These are phyloP conservation scores for Cyberlindnera nakhonratchasimensis DNA, from an alignment of 805 yeast species.

Conservation along the genomic window DNA sequence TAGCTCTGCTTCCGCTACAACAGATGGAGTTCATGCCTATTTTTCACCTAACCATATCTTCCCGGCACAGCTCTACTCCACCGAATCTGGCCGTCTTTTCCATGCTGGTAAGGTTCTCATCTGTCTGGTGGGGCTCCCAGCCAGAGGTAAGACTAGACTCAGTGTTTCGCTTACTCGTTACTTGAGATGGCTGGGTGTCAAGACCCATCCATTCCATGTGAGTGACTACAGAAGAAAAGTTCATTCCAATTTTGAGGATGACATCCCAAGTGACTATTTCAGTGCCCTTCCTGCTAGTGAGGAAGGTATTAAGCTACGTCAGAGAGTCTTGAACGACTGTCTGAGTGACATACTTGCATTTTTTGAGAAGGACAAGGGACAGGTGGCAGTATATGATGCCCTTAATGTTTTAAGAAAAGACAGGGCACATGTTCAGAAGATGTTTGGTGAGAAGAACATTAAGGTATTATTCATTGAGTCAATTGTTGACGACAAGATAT, in stretches of 20 bases:
- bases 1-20: slow-evolving; percentile 18
- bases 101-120: slow-evolving; percentile 95
- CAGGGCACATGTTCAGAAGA: slow-evolving; percentile 54
- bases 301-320: slow-evolving; percentile 52
- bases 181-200: slow-evolving; percentile 94
- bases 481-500: slow-evolving; percentile 65
- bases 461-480: slow-evolving; percentile 88
- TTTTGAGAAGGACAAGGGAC: slow-evolving; percentile 77
- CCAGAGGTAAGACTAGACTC: slow-evolving; percentile 90
- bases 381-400: slow-evolving; percentile 95
- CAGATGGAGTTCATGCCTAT: slow-evolving; percentile 66
- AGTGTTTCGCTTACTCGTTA: slow-evolving; percentile 90
- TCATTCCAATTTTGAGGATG: slow-evolving; percentile 34
- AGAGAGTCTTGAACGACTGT: slow-evolving; percentile 58
- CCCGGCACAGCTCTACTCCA: slow-evolving; percentile 91
- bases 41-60: slow-evolving; percentile 63
- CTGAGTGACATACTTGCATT: slow-evolving; percentile 65
- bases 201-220: slow-evolving; percentile 85
- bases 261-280: slow-evolving; percentile 68
- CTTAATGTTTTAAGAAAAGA: slow-evolving; percentile 77
- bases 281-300: slow-evolving; percentile 47
- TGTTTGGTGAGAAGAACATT: slow-evolving; percentile 55
- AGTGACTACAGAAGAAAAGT: slow-evolving; percentile 80
- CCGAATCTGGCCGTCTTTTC: slow-evolving; percentile 87
- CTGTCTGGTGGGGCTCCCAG: slow-evolving; percentile 89